Conservation (phyloP, 345 rosid genomes). For the Eucalyptus leucophloia region DNA sequence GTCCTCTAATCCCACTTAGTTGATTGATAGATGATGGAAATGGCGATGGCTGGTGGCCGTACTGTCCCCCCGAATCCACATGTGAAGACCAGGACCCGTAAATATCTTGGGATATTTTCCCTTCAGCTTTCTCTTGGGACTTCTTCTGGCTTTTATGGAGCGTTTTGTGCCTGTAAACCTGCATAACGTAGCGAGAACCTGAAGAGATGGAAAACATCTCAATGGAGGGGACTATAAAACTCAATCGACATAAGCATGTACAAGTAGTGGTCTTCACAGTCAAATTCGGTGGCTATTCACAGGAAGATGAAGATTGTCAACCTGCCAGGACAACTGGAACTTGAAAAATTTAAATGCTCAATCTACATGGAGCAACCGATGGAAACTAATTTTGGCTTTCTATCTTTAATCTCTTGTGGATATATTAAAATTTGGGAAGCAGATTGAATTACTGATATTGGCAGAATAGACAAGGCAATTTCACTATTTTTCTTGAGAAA, state of each 20-base stretch:
- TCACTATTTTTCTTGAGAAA: neutral
- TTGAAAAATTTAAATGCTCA: neutral
- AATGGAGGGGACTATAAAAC: neutral
- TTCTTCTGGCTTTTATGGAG: conserved; percentile 24
- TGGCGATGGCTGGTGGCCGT: conserved; percentile 28
- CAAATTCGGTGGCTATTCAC: neutral
- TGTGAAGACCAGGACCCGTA: conserved; percentile 32
- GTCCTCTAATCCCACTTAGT: conserved; percentile 36
- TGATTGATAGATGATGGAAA: conserved; percentile 24
- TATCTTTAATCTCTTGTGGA: neutral
- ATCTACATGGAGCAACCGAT: neutral
- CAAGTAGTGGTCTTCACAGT: neutral
- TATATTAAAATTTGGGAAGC: neutral
- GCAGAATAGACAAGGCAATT: neutral
- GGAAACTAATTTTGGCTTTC: neutral
- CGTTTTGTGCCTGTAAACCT: conserved; percentile 47
- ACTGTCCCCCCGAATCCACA: conserved; percentile 15
- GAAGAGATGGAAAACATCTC: neutral
- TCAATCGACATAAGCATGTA: neutral
- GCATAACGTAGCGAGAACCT: neutral
- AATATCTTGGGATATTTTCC: conserved; percentile 16
- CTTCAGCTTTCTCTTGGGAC: conserved; percentile 25
- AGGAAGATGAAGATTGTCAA: neutral
- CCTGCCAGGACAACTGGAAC: neutral
- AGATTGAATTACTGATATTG: neutral